These are phyloP conservation scores for Colletotrichum neosansevieriae DNA, from an alignment of 2,329 filamentous ascomycete species.

Conservation along the genomic window DNA sequence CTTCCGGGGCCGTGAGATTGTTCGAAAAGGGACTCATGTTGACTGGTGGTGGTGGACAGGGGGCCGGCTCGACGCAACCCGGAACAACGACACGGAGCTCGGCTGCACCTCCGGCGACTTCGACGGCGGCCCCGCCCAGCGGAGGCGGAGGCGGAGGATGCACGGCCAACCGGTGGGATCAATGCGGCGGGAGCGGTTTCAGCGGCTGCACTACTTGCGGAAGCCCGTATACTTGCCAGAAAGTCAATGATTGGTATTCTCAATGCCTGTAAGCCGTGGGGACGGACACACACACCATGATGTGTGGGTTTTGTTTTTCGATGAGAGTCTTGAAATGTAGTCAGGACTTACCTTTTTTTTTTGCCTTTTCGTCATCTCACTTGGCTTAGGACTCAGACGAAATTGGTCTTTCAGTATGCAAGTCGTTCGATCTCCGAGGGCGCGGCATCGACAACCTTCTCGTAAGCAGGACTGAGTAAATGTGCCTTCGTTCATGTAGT, in stretches of 20 bases:
- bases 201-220: conserved; percentile 36
- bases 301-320: too few species aligned
- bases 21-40: too few species aligned
- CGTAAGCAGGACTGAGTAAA: too few species aligned
- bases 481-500: too few species aligned
- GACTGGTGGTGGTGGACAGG: not conserved
- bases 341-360: too few species aligned
- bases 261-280: conserved; percentile 36
- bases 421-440: too few species aligned
- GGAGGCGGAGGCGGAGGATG: conserved; percentile 23
- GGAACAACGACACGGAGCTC: conserved; percentile 35
- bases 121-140: conserved; percentile 32
- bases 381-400: too few species aligned
- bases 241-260: conserved; percentile 40
- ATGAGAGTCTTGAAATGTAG: too few species aligned
- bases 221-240: conserved; percentile 36
- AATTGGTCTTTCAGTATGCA: too few species aligned
- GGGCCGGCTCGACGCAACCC: conserved; percentile 24
- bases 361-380: too few species aligned
- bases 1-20: not conserved
- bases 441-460: too few species aligned
- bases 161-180: conserved; percentile 37
- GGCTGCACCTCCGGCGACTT: conserved; percentile 31
- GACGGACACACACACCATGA: too few species aligned
- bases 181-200: conserved; percentile 42